Evolutionary conservation across 305 asterid genomes (phyloP), one percentile per base, ranked within the genome.

Genomic region (Withania somnifera): DNA sequence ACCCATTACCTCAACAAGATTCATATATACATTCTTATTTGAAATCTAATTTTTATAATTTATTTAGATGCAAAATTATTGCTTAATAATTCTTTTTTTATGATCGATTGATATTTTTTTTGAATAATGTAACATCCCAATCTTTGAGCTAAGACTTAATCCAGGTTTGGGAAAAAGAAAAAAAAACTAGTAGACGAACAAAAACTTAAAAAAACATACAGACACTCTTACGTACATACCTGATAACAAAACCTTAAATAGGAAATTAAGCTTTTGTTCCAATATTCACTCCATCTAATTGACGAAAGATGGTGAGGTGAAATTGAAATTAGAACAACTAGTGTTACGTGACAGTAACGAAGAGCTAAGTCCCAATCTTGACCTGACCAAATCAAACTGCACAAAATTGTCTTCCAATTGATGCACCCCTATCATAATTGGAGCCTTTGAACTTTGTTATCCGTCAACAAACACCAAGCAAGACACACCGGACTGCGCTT

Each of bases 321-420:
- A 66, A 76, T 84, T 82, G 68, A 82, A 87, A n/a, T 67, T 78
- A 45, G 85, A 83, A 81, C 89, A 85, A 63, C 80, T 77, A 28
- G 63, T 83, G 52, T 88, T 86, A 8, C 83, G 78, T 6, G 81
- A 28, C 84, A 81, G 5, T 32, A 90, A 87, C 1, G 93, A 86
- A 26, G 84, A 83, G 73, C 85, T 85, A 11, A 91, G 88, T 6
- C 84, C 86, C 20, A 92, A 87, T 84, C 85, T 82, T 1, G 93
- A 88, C 0, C 85, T 68, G 22, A 14, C 90, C 84, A 92, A 36
- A 80, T 94, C 97, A 66, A 92, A 91, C 75, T 90, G 92, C 87
- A 92, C 60, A 17, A 86, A 76, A 82, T 83, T 90, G 42, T 94
- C 93, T 85, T 86, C 89, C 86, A 92, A 34, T 50, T 94, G 98